A percentile compares a stretch with the other conserved stretches of the same genome.
These are phyloP conservation scores for Hyaloscypha finlandica DNA, from an alignment of 495 filamentous ascomycete genomes.

Conservation along the genomic window DNA sequence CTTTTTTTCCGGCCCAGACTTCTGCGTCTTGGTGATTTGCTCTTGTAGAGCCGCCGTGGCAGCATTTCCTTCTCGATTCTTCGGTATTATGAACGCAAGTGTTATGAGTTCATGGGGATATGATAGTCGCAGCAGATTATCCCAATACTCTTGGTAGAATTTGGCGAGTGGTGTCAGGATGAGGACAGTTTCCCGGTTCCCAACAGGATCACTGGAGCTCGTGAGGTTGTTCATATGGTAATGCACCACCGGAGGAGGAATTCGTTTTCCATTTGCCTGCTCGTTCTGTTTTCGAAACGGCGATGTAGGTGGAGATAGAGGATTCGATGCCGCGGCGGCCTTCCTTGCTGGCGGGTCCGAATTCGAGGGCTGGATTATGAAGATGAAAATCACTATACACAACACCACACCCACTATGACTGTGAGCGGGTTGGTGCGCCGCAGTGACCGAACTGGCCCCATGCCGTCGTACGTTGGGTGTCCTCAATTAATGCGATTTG, in stretches of 20 bases:
- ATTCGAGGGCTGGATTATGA: constrained; percentile 44
- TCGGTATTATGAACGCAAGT: constrained; percentile 94
- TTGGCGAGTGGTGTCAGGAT: constrained; percentile 89
- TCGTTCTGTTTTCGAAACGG: constrained; percentile 72
- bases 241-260: constrained; percentile 85
- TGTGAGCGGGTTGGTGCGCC: constrained; percentile 55
- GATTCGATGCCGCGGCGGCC: constrained; percentile 66
- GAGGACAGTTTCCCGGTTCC: constrained; percentile 81
- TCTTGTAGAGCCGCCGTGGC: constrained; percentile 81
- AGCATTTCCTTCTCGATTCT: constrained; percentile 81
- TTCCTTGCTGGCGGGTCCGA: constrained; percentile 42
- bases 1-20: constrained; percentile 68
- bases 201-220: constrained; percentile 69
- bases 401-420: constrained; percentile 49
- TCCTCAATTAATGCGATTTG: constrained; percentile 27
- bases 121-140: constrained; percentile 78
- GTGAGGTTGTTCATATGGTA: constrained; percentile 95
- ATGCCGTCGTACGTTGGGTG: constrained; percentile 33
- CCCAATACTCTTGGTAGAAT: constrained; percentile 95
- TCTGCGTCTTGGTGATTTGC: constrained; percentile 80
- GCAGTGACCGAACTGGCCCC: constrained; percentile 55
- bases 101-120: constrained; percentile 96
- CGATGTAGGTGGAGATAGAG: constrained; percentile 79
- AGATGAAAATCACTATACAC: constrained; percentile 55
- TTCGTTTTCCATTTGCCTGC: constrained; percentile 53